A percentile compares a stretch with the other conserved stretches of the same genome.
Conservation (phyloP, 148 eudicot species). For the Rhododendron griersonianum region DNA sequence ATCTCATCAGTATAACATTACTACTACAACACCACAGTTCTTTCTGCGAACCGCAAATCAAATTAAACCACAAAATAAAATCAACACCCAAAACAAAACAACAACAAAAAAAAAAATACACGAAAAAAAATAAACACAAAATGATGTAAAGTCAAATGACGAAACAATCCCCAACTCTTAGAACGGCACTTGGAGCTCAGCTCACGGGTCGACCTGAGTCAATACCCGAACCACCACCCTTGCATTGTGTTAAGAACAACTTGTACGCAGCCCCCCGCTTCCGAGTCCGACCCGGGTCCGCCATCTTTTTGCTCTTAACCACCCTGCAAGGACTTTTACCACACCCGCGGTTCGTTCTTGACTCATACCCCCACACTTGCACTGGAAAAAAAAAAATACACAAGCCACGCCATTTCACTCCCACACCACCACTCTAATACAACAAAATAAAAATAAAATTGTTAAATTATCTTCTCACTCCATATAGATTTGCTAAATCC, state of each 20-base stretch:
- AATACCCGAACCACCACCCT: slow-evolving; percentile 99
- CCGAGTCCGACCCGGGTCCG: not conserved
- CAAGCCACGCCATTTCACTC: not conserved
- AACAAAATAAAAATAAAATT: not conserved
- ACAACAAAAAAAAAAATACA: not conserved
- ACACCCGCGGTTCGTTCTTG: slow-evolving; percentile 94
- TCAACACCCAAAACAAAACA: not conserved
- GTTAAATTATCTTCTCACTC: not conserved
- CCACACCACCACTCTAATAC: not conserved
- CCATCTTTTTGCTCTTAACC: slow-evolving; percentile 2
- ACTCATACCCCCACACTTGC: slow-evolving; percentile 51
- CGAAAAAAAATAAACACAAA: not conserved
- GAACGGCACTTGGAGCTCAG: not conserved
- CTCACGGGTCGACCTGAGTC: slow-evolving; percentile 52
- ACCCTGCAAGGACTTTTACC: slow-evolving; percentile 27
- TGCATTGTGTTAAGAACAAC: slow-evolving; percentile 14
- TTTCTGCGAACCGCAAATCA: not conserved
- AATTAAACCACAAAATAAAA: not conserved
- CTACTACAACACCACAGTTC: not conserved
- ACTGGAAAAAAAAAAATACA: not conserved
- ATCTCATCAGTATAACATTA: not conserved
- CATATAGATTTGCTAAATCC: not conserved
- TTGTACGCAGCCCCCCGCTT: not conserved
- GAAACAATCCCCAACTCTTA: not conserved
- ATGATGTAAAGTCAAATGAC: not conserved